Evolutionary conservation across 2,329 filamentous ascomycete genomes (phyloP).

Genomic region (Nakataea oryzae): DNA sequence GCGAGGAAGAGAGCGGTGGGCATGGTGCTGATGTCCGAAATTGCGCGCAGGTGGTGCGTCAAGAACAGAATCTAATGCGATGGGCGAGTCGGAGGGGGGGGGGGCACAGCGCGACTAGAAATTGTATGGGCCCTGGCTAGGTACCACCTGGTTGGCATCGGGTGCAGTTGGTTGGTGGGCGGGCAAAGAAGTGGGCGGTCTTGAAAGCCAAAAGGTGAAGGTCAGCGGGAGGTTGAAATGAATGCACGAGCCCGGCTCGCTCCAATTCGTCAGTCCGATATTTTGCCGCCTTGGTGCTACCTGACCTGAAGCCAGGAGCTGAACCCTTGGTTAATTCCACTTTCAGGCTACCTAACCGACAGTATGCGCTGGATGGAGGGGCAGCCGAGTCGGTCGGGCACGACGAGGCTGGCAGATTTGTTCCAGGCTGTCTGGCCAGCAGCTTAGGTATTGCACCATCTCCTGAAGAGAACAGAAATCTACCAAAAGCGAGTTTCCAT

Average conservation of each 20-base stretch:
- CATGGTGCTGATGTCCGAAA: not conserved
- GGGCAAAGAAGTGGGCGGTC: not conserved
- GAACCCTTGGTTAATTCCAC: not conserved
- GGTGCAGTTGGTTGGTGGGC: not conserved
- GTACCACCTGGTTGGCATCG: not conserved
- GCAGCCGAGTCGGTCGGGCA: too few species aligned
- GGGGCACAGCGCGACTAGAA: not conserved
- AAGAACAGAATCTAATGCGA: not conserved
- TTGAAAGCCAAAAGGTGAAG: not conserved
- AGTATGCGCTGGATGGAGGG: not conserved
- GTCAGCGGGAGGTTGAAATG: too few species aligned
- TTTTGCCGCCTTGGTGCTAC: not conserved
- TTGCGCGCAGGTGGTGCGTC: not conserved
- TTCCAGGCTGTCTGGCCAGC: too few species aligned
- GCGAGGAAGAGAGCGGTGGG: not conserved
- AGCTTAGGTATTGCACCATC: too few species aligned
- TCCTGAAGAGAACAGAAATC: too few species aligned
- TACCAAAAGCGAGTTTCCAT: too few species aligned
- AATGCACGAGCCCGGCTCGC: not conserved
- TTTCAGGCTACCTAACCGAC: not conserved
- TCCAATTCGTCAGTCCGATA: not conserved
- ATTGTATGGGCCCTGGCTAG: too few species aligned
- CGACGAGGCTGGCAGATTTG: not conserved
- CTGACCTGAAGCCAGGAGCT: too few species aligned
- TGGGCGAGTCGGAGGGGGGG: not conserved